Conservation (phyloP, 2,329 filamentous ascomycete species). For the Epichloe scottii region DNA sequence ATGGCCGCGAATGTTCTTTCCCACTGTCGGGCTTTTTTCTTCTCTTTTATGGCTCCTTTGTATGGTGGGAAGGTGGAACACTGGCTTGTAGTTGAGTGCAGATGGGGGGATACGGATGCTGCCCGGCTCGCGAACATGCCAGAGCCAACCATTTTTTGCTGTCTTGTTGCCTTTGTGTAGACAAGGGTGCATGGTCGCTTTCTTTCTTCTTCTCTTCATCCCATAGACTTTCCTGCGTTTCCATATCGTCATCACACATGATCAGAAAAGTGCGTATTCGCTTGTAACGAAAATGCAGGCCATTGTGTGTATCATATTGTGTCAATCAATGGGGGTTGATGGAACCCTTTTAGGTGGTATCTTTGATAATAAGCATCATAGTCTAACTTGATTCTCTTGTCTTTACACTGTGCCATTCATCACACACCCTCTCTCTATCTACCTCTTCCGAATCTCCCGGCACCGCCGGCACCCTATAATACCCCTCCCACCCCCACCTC, state of each 20-base stretch:
- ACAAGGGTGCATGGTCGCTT: background rate
- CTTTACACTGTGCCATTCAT: background rate
- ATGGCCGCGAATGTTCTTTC: background rate
- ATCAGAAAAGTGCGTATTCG: background rate
- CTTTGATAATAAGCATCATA: too few relatives aligned
- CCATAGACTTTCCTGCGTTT: constrained; percentile 5
- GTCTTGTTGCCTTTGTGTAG: constrained; percentile 1
- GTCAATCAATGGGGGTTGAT: too few relatives aligned
- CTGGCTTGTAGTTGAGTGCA: background rate
- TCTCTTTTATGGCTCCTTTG: background rate
- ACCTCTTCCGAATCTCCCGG: constrained; percentile 1
- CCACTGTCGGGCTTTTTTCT: background rate
- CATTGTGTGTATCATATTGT: background rate
- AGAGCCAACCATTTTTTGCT: background rate
- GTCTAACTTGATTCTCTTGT: background rate
- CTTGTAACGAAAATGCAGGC: background rate
- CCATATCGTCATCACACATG: background rate
- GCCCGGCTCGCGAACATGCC: background rate
- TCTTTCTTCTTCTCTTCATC: background rate
- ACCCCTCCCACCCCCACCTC: constrained; percentile 6
- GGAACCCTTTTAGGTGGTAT: too few relatives aligned
- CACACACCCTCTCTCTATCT: background rate
- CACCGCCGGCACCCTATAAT: background rate
- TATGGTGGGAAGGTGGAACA: background rate
- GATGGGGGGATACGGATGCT: background rate